A percentile compares a stretch with the other conserved stretches of the same genome.
These are phyloP conservation scores for Mesostigma viride DNA, from an alignment of 139 green algal species.

Conservation along the genomic window DNA sequence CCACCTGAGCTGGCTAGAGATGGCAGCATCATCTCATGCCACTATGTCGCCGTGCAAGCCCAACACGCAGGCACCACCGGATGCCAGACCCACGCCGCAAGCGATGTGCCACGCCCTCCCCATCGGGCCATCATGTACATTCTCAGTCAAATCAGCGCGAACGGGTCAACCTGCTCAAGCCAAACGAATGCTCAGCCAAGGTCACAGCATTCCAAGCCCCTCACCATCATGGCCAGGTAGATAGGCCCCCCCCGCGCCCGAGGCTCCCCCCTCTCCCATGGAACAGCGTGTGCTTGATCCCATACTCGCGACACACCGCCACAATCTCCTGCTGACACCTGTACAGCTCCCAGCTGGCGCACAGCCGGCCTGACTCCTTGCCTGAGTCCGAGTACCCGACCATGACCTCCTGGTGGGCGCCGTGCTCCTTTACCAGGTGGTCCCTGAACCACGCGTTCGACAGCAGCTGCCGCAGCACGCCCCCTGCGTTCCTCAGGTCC, in stretches of 20 bases:
- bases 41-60: too few species aligned
- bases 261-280: slow-evolving; percentile 88
- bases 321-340: slow-evolving; percentile 36
- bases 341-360: slow-evolving; percentile 86
- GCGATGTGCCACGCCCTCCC: too few species aligned
- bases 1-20: too few species aligned
- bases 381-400: slow-evolving; percentile 92
- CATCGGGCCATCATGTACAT: too few species aligned
- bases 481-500: slow-evolving; percentile 58
- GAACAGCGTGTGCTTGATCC: slow-evolving; percentile 75
- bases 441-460: slow-evolving; percentile 41
- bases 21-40: too few species aligned
- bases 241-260: slow-evolving; percentile 80
- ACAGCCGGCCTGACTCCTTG: slow-evolving; percentile 87
- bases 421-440: slow-evolving; percentile 39
- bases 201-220: too few species aligned
- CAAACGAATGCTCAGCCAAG: too few species aligned
- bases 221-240: slow-evolving; percentile 74
- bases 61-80: too few species aligned
- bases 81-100: too few species aligned
- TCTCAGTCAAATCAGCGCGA: too few species aligned
- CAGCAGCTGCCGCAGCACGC: slow-evolving; percentile 32
- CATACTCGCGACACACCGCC: slow-evolving; percentile 19
- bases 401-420: slow-evolving; percentile 76
- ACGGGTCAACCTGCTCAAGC: too few species aligned